Conservation (phyloP, 345 rosid species). For the Gossypium ekmanianum region DNA sequence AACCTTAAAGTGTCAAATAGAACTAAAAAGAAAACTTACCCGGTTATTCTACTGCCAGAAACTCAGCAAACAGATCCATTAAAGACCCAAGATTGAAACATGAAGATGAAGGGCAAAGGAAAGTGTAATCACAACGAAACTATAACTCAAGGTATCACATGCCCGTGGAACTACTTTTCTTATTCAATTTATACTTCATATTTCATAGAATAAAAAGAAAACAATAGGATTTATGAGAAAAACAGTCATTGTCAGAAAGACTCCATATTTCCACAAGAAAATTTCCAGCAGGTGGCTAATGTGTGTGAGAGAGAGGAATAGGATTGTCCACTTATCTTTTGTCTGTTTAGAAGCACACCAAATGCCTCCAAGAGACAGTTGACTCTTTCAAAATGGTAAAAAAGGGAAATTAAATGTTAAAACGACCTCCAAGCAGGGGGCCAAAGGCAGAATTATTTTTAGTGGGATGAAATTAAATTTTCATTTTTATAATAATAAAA, state of each 20-base stretch:
- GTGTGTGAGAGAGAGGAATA: neutral
- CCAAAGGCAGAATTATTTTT: no score
- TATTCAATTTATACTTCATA: neutral
- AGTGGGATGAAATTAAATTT: no score
- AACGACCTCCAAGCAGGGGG: neutral
- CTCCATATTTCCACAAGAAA: neutral
- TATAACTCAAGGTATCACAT: neutral
- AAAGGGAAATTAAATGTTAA: neutral
- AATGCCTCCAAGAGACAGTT: no score
- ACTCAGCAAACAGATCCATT: neutral
- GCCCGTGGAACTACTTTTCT: neutral
- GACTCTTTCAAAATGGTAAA: no score
- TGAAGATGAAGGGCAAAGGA: neutral
- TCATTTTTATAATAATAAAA: no score
- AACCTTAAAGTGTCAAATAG: neutral
- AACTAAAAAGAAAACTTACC: neutral
- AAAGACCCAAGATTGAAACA: neutral
- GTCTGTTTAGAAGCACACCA: neutral
- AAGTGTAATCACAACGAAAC: neutral
- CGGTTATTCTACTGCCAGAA: neutral
- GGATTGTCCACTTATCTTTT: neutral
- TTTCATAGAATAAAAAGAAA: neutral
- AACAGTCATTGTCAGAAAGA: neutral
- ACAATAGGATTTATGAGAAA: neutral
- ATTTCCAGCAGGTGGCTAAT: neutral